These are phyloP conservation scores for Strigomonas culicis DNA, from an alignment of 208 protist species.

Conservation along the genomic window DNA sequence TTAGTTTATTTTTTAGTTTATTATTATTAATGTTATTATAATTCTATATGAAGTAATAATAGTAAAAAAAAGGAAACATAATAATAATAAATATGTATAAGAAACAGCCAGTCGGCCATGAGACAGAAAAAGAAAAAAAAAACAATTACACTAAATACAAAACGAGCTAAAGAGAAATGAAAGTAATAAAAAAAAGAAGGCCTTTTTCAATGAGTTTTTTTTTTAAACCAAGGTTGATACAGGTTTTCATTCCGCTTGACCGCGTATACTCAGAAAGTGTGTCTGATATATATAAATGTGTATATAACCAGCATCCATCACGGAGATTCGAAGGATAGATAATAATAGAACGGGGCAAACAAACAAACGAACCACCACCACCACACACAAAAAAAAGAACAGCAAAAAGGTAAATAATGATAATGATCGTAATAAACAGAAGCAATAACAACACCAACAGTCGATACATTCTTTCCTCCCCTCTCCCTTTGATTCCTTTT, in stretches of 20 bases:
- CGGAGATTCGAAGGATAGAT: slow-evolving; percentile 3
- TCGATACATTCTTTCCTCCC: background rate
- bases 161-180: background rate
- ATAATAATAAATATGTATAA: background rate
- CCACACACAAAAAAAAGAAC: slow-evolving; percentile 14
- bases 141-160: slow-evolving; percentile 4
- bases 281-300: background rate
- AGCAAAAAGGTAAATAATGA: slow-evolving; percentile 15
- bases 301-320: background rate
- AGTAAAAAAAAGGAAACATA: background rate
- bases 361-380: slow-evolving; percentile 2
- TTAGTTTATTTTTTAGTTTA: background rate
- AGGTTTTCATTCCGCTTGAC: background rate
- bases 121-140: slow-evolving; percentile 6
- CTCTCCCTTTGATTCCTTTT: slow-evolving; percentile 9
- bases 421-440: slow-evolving; percentile 3
- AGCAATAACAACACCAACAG: slow-evolving; percentile 12
- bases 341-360: slow-evolving; percentile 9
- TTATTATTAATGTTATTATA: background rate
- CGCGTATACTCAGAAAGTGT: background rate
- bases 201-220: background rate
- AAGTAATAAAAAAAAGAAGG: slow-evolving; percentile 6
- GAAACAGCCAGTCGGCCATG: background rate
- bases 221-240: background rate
- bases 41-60: background rate